These are phyloP conservation scores for Eucalyptus polybractea DNA, from an alignment of 345 rosid genomes.

Conservation along the genomic window DNA sequence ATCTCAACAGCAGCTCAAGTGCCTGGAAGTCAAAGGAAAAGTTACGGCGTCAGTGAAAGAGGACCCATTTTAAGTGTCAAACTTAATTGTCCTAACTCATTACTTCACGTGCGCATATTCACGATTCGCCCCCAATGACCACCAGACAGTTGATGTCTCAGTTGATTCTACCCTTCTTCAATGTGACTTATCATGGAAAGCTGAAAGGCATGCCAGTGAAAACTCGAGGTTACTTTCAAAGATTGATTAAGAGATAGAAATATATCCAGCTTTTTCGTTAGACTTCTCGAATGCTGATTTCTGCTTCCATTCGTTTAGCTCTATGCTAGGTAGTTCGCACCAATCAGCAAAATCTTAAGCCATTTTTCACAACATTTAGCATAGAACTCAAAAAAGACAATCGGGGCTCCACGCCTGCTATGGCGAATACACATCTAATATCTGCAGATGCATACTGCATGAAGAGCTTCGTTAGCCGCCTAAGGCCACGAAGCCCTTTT, in stretches of 20 bases:
- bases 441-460: background rate
- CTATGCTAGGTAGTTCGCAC: background rate
- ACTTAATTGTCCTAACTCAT: background rate
- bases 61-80: background rate
- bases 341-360: background rate
- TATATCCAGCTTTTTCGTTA: background rate
- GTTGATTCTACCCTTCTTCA: background rate
- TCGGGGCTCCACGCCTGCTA: background rate
- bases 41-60: background rate
- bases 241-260: background rate
- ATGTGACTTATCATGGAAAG: background rate
- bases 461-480: background rate
- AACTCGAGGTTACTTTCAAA: background rate
- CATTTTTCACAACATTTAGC: background rate
- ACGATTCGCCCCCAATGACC: background rate
- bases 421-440: background rate
- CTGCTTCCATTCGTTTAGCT: background rate
- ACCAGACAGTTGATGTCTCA: background rate
- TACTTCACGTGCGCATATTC: background rate
- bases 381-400: background rate
- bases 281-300: background rate
- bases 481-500: background rate
- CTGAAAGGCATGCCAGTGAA: background rate
- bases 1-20: conserved; percentile 14
- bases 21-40: conserved; percentile 8